Evolutionary conservation across 1,139 yeast genomes (phyloP).

Genomic region (Geotrichum europaeum): DNA sequence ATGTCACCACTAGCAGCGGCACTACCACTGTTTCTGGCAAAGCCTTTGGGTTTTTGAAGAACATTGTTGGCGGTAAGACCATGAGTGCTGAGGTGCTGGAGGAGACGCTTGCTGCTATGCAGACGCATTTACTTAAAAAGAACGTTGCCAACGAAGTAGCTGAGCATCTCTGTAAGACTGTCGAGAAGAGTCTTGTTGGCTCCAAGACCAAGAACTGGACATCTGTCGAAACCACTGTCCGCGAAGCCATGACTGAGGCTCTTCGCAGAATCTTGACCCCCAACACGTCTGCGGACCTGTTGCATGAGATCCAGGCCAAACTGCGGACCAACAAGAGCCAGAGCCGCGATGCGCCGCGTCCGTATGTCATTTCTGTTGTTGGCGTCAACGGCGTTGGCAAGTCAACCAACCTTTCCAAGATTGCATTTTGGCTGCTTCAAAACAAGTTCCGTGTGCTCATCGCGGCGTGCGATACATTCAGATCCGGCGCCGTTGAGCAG

Average conservation of each 20-base stretch:
- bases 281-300: constrained; percentile 79
- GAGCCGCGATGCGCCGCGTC: constrained; percentile 35
- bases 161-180: constrained; percentile 49
- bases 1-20: constrained; percentile 25
- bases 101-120: constrained; percentile 41
- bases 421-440: constrained; percentile 92
- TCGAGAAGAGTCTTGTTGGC: constrained; percentile 56
- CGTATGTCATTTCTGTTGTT: constrained; percentile 92
- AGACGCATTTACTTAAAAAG: constrained; percentile 45
- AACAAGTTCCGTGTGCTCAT: constrained; percentile 81
- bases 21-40: constrained; percentile 23
- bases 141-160: constrained; percentile 56
- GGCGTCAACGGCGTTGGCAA: constrained; percentile 99
- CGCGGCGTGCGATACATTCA: constrained; percentile 96
- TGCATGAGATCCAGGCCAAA: constrained; percentile 68
- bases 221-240: constrained; percentile 52
- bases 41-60: constrained; percentile 52
- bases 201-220: constrained; percentile 64
- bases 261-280: constrained; percentile 84
- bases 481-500: constrained; percentile 98
- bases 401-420: constrained; percentile 87
- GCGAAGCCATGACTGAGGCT: constrained; percentile 65
- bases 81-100: constrained; percentile 43
- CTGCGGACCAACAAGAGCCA: constrained; percentile 30
- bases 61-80: constrained; percentile 57